Evolutionary conservation across 2,329 filamentous ascomycete species (phyloP).

Genomic region (Fusarium nelsonii): DNA sequence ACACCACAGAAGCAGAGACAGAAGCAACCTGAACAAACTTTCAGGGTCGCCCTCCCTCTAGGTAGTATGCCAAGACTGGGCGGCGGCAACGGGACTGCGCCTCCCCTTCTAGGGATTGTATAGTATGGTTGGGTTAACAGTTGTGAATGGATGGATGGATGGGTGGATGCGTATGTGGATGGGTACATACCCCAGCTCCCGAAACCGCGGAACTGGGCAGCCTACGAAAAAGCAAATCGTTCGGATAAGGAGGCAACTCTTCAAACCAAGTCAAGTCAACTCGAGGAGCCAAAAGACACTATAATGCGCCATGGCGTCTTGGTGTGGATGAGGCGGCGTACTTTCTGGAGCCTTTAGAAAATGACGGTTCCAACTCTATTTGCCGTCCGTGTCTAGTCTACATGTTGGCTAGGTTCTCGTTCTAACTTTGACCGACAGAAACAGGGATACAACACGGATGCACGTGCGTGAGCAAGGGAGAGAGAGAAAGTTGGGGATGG

Average conservation of each 20-base stretch:
- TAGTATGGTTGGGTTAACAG: neutral
- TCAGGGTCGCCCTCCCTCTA: conserved; percentile 32
- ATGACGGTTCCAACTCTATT: conserved; percentile 45
- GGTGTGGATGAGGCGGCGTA: conserved; percentile 33
- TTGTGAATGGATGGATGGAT: neutral
- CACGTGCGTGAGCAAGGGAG: conserved; percentile 1
- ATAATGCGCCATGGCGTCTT: conserved; percentile 18
- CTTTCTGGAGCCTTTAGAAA: conserved; percentile 2
- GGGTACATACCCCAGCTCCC: conserved; percentile 29
- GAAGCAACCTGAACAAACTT: conserved; percentile 22
- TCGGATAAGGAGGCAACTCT: conserved; percentile 3
- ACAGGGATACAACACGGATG: conserved; percentile 36
- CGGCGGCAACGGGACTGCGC: conserved; percentile 41
- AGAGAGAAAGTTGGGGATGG: neutral
- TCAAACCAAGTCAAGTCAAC: neutral
- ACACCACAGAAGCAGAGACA: neutral
- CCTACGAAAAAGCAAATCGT: neutral
- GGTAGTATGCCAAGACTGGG: conserved; percentile 41
- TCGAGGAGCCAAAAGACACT: neutral
- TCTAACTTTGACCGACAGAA: conserved; percentile 1
- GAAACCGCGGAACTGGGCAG: conserved; percentile 36
- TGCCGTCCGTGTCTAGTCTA: conserved; percentile 11
- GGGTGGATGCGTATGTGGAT: neutral
- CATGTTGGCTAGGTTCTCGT: conserved; percentile 26
- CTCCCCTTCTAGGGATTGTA: conserved; percentile 3